Evolutionary conservation across 73 alveolate genomes (phyloP).

Genomic region (Loxodes magnus): DNA sequence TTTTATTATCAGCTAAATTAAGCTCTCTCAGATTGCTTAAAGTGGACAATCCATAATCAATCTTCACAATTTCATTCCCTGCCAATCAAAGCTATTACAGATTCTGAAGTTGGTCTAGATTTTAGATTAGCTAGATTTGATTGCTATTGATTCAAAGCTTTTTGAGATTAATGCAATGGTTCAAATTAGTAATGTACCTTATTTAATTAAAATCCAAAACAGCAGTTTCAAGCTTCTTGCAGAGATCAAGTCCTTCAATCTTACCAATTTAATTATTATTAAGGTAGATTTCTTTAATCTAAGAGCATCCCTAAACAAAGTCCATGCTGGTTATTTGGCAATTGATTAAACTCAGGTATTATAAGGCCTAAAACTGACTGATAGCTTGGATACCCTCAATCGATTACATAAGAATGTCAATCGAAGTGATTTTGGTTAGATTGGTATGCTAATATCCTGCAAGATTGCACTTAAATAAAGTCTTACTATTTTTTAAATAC

Average conservation of each 20-base stretch:
- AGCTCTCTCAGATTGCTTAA: conserved; percentile 1
- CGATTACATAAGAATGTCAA: too few relatives aligned
- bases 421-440: too few relatives aligned
- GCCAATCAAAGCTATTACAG: conserved; percentile 19
- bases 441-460: too few relatives aligned
- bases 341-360: too few relatives aligned
- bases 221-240: conserved; percentile 7
- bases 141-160: background rate
- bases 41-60: conserved; percentile 17
- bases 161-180: conserved; percentile 2
- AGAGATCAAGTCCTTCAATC: conserved; percentile 14
- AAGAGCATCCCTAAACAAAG: too few relatives aligned
- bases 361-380: too few relatives aligned
- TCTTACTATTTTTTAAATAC: too few relatives aligned
- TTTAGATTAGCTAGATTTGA: conserved; percentile 13
- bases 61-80: conserved; percentile 17
- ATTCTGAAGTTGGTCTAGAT: conserved; percentile 15
- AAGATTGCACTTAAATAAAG: too few relatives aligned
- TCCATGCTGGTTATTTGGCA: too few relatives aligned
- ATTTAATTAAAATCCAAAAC: conserved; percentile 24
- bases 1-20: background rate
- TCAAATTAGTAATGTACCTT: background rate
- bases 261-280: too few relatives aligned
- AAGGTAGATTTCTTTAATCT: too few relatives aligned
- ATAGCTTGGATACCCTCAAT: too few relatives aligned